Percentiles rank a stretch among this genome's conserved stretches.
phyloP scores from a whole-genome alignment of 257 asterid genomes.

The Solanum clarkiae region DNA sequence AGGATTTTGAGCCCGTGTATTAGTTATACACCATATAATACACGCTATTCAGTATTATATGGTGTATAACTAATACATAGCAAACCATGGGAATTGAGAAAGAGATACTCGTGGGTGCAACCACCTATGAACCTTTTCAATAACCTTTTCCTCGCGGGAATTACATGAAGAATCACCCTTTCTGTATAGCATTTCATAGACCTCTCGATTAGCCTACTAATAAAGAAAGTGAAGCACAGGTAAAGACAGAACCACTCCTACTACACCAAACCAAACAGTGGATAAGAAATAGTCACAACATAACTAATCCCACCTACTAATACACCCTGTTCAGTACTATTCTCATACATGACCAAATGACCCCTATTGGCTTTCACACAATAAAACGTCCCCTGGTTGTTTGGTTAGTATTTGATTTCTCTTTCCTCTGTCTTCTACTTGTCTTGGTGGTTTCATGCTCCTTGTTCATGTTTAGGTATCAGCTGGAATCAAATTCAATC shows the following conservation, averaged over 20 bases:
- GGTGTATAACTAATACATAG: neutral
- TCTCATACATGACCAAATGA: neutral
- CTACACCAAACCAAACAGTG: neutral
- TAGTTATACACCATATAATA: fast-evolving
- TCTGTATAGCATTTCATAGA: too few relatives aligned
- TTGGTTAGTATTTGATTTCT: neutral
- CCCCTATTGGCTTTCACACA: neutral
- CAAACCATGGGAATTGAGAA: neutral
- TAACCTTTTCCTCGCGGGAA: too few relatives aligned
- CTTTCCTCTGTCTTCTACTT: neutral
- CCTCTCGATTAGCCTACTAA: too few relatives aligned
- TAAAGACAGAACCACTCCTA: neutral
- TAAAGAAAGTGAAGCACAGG: neutral
- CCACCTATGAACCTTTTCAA: too few relatives aligned
- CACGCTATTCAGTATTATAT: neutral
- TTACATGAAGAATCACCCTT: too few relatives aligned
- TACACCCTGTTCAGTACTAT: neutral
- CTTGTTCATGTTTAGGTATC: slow-evolving; percentile 38
- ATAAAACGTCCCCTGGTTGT: neutral
- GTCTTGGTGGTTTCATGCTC: neutral
- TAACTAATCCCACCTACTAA: neutral
- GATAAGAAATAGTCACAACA: neutral
- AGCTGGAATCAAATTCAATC: slow-evolving; percentile 57
- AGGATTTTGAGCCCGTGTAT: neutral
- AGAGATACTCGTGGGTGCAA: too few relatives aligned